Percentiles rank a stretch among this genome's conserved stretches.
Conservation (phyloP, 345 rosid species). For the Bruguiera parviflora region DNA sequence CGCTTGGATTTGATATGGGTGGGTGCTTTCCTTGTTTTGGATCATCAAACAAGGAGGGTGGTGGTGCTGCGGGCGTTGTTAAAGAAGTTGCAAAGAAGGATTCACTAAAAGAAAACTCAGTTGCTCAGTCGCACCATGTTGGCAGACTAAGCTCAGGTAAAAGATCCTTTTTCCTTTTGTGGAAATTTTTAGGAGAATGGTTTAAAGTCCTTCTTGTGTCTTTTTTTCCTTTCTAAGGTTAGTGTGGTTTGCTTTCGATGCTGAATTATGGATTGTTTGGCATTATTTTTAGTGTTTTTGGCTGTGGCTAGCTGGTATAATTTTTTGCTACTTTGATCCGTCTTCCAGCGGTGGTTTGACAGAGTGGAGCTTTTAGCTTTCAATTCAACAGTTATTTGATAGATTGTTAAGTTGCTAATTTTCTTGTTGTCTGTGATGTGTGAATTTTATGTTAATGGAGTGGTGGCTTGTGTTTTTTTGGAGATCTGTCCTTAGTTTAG, state of each 20-base stretch:
- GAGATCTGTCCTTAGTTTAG: slow-evolving; percentile 43
- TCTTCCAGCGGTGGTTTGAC: slow-evolving; percentile 17
- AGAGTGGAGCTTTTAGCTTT: slow-evolving; percentile 11
- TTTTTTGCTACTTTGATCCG: slow-evolving; percentile 40
- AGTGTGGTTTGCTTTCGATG: slow-evolving; percentile 21
- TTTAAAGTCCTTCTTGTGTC: slow-evolving; percentile 6
- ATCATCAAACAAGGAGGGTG: slow-evolving; percentile 70
- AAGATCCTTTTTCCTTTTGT: not conserved
- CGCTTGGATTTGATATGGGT: slow-evolving; percentile 70
- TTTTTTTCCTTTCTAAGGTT: slow-evolving; percentile 3
- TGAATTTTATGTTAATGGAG: slow-evolving; percentile 9
- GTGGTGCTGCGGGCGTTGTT: slow-evolving; percentile 30
- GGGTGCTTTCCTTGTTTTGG: slow-evolving; percentile 98
- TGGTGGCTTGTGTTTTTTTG: slow-evolving; percentile 11
- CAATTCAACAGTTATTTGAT: slow-evolving; percentile 8
- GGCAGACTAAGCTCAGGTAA: slow-evolving; percentile 67
- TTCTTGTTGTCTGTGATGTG: slow-evolving; percentile 8
- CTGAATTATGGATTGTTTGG: slow-evolving; percentile 35
- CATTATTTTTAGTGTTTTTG: slow-evolving; percentile 25
- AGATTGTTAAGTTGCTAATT: slow-evolving; percentile 15
- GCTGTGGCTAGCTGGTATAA: slow-evolving; percentile 19
- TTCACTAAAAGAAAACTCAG: slow-evolving; percentile 68
- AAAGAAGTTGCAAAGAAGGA: slow-evolving; percentile 74
- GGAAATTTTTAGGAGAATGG: slow-evolving; percentile 1
- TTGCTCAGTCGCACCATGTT: slow-evolving; percentile 65